phyloP scores from a whole-genome alignment of 306 rosid genomes.

The Abrus pulchellus region DNA sequence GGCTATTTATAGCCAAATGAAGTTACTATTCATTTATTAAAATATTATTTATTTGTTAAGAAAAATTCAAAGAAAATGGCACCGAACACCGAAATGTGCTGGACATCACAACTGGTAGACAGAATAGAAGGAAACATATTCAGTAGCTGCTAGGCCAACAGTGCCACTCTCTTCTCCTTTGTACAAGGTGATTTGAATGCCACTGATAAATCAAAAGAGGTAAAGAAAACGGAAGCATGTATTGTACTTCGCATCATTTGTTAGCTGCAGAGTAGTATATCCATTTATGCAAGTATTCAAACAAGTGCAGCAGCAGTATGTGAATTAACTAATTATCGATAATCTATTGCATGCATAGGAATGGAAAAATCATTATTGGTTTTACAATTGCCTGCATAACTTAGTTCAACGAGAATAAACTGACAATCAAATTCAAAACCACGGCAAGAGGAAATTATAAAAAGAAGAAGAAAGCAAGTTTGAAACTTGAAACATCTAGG shows the following conservation, averaged over 20 bases:
- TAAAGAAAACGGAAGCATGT: background rate
- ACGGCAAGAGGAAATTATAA: background rate
- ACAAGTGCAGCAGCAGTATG: background rate
- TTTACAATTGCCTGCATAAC: slow-evolving; percentile 37
- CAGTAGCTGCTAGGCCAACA: slow-evolving; percentile 27
- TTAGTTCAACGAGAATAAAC: background rate
- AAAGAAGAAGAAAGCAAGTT: background rate
- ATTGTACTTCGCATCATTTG: background rate
- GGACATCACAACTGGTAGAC: too few relatives aligned
- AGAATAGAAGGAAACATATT: background rate
- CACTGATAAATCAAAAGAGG: background rate
- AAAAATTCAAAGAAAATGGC: too few relatives aligned
- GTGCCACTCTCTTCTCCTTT: slow-evolving; percentile 1
- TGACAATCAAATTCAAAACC: background rate
- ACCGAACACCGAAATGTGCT: too few relatives aligned
- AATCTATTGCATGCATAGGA: slow-evolving; percentile 23
- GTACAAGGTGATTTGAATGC: slow-evolving; percentile 21
- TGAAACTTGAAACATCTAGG: background rate
- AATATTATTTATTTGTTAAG: too few relatives aligned
- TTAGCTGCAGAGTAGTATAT: background rate
- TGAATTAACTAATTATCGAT: background rate
- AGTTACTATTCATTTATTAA: too few relatives aligned
- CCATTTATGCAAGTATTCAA: slow-evolving; percentile 15
- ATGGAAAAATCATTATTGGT: slow-evolving; percentile 20
- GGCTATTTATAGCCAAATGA: too few relatives aligned